Evolutionary conservation across 169 alveolate species (phyloP).

Genomic region (Babesia divergens): DNA sequence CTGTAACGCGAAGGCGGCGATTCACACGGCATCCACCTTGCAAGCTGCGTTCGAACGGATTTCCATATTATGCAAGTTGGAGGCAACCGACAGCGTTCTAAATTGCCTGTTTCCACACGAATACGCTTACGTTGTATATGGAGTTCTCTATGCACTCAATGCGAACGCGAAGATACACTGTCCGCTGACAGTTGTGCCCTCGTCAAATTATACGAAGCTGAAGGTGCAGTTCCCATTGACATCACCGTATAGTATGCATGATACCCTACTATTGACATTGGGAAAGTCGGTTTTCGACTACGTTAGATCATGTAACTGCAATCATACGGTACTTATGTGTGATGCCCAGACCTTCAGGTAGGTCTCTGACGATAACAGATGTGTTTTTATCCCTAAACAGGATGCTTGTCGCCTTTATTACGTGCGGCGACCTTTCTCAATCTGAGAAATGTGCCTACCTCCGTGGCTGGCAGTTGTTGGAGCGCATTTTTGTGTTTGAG

Average conservation of each 20-base stretch:
- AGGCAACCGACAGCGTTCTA: neutral
- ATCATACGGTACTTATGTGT: slow-evolving; percentile 6
- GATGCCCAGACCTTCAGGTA: neutral
- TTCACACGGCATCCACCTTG: neutral
- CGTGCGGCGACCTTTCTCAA: slow-evolving; percentile 7
- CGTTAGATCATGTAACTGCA: neutral
- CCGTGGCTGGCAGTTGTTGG: neutral
- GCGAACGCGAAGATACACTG: neutral
- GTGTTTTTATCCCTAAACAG: neutral
- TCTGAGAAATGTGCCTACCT: slow-evolving; percentile 17
- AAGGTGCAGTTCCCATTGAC: slow-evolving; percentile 24
- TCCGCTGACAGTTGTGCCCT: slow-evolving; percentile 1
- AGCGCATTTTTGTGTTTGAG: slow-evolving; percentile 7
- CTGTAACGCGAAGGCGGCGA: slow-evolving; percentile 25
- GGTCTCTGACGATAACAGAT: neutral
- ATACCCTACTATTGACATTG: neutral
- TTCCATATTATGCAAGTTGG: neutral
- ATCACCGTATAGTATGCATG: neutral
- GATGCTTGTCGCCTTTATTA: slow-evolving; percentile 6
- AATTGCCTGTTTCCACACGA: slow-evolving; percentile 42
- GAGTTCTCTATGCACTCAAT: neutral
- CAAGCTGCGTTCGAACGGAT: slow-evolving; percentile 3
- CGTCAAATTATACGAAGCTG: neutral
- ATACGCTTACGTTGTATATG: slow-evolving; percentile 3
- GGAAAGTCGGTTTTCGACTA: slow-evolving; percentile 15